Conservation (phyloP, 2,329 filamentous ascomycete genomes). For the Penicillium fuscoglaucum region DNA sequence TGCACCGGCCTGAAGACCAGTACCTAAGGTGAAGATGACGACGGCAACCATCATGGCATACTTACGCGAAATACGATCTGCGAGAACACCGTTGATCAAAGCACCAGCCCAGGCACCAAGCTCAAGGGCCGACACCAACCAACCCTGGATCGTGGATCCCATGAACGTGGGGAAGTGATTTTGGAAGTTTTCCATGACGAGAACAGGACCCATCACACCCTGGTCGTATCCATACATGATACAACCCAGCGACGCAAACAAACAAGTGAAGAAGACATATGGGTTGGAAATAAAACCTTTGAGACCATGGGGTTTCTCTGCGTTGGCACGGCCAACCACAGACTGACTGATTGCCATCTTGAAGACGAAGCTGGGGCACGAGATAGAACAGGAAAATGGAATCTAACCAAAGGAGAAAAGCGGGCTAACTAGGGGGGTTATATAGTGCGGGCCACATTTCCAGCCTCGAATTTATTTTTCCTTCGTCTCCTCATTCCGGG, state of each 20-base stretch:
- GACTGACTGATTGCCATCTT: slow-evolving; percentile 38
- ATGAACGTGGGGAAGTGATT: slow-evolving; percentile 37
- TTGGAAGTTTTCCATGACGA: slow-evolving; percentile 41
- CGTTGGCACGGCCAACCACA: slow-evolving; percentile 41
- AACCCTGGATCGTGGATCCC: slow-evolving; percentile 35
- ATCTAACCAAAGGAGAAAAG: not conserved
- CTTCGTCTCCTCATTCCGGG: not conserved
- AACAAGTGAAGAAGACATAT: slow-evolving; percentile 42
- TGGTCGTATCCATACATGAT: slow-evolving; percentile 41
- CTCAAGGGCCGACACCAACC: slow-evolving; percentile 37
- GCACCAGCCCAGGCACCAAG: slow-evolving; percentile 39
- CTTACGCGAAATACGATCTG: slow-evolving; percentile 34
- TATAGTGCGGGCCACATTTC: slow-evolving; percentile 6
- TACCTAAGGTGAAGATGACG: slow-evolving; percentile 37
- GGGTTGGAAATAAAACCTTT: slow-evolving; percentile 44
- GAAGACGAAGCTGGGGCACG: not conserved
- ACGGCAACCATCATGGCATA: slow-evolving; percentile 39
- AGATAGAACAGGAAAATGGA: not conserved
- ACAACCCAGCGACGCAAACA: slow-evolving; percentile 38
- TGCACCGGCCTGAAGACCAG: slow-evolving; percentile 30
- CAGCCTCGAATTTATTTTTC: not conserved
- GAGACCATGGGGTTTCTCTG: slow-evolving; percentile 41
- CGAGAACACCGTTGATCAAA: slow-evolving; percentile 33
- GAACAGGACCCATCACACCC: slow-evolving; percentile 38
- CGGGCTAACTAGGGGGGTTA: slow-evolving; percentile 1